A percentile compares a stretch with the other conserved stretches of the same genome.
phyloP scores from a whole-genome alignment of 140 eudicot genomes.

The Oenanthe javanica region DNA sequence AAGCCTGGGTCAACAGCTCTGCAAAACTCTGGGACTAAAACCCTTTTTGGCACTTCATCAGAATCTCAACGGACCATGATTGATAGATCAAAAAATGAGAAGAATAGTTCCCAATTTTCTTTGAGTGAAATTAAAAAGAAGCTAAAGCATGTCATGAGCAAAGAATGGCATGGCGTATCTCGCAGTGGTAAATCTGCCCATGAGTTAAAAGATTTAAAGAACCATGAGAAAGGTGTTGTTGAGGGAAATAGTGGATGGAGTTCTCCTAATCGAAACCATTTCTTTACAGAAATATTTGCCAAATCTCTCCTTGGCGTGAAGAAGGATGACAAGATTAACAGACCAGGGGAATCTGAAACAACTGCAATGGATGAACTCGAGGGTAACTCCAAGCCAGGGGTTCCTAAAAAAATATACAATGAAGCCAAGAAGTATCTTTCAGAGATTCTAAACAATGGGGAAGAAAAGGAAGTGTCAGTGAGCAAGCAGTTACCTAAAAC shows the following conservation, averaged over 20 bases:
- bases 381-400: conserved; percentile 25
- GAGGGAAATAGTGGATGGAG: conserved; percentile 62
- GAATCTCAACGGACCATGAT: conserved; percentile 18
- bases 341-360: conserved; percentile 26
- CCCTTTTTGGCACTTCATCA: conserved; percentile 6
- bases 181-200: conserved; percentile 20
- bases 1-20: conserved; percentile 49
- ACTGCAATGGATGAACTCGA: neutral
- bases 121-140: conserved; percentile 62
- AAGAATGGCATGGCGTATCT: conserved; percentile 33
- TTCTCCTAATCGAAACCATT: conserved; percentile 77
- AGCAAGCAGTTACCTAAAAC: conserved; percentile 48
- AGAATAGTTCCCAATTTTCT: conserved; percentile 54
- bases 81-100: conserved; percentile 26
- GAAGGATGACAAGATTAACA: conserved; percentile 32
- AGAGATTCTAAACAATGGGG: conserved; percentile 59
- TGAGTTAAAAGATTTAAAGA: conserved; percentile 16
- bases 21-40: conserved; percentile 22
- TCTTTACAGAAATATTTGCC: conserved; percentile 57
- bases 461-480: conserved; percentile 39
- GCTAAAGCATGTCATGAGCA: conserved; percentile 65
- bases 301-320: conserved; percentile 31
- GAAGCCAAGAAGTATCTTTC: conserved; percentile 88
- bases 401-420: conserved; percentile 47
- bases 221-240: conserved; percentile 32